Conservation (phyloP, 106 monocot genomes). For the Gastrodia elata region DNA sequence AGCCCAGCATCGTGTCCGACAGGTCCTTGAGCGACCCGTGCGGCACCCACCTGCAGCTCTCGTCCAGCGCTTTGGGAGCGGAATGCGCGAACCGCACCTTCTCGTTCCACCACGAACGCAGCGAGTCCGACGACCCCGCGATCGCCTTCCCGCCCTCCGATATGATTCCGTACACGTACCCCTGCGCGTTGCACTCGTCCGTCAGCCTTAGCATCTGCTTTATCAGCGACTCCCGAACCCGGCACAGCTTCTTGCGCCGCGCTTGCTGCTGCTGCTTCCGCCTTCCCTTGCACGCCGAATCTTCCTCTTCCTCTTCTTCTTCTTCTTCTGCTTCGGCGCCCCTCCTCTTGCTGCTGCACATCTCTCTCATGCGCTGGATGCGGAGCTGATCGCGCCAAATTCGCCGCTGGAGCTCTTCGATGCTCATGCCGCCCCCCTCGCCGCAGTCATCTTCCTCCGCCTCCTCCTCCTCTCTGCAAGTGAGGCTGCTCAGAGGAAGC, state of each 20-base stretch:
- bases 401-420: constrained; percentile 9
- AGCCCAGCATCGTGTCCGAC: constrained; percentile 10
- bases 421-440: not conserved
- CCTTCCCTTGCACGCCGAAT: too few relatives aligned
- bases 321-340: not conserved
- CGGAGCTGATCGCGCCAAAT: constrained; percentile 3
- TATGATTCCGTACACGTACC: constrained; percentile 14
- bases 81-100: constrained; percentile 7
- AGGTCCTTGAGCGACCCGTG: constrained; percentile 1
- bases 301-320: too few relatives aligned
- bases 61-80: not conserved
- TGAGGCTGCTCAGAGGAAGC: not conserved
- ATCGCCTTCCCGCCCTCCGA: constrained; percentile 4
- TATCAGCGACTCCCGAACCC: not conserved
- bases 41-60: not conserved
- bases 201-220: constrained; percentile 7
- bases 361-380: constrained; percentile 2
- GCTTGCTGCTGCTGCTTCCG: not conserved
- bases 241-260: not conserved
- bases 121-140: constrained; percentile 7
- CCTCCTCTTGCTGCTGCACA: not conserved
- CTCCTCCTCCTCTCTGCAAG: not conserved
- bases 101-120: constrained; percentile 12
- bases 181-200: constrained; percentile 10
- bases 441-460: not conserved